Base-by-base conservation (phyloP, 345 rosid genomes). In the Boechera stricta region DNA sequence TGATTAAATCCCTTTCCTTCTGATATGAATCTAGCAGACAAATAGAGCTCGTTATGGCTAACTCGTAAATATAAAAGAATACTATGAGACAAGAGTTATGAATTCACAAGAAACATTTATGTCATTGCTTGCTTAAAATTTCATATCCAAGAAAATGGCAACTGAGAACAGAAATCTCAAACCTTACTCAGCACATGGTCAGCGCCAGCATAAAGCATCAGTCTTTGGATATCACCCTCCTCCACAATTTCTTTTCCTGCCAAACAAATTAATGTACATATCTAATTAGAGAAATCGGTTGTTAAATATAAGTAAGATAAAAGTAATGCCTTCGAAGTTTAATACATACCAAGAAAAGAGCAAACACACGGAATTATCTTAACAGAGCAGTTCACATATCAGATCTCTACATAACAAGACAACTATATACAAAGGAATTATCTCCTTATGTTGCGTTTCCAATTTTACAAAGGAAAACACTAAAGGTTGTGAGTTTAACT, bases 121-220 rank as follows among this genome's bases (percentile, higher is more conserved):
- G 36, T 38, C 42, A 35, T 18, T 26, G 26, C 48, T 48, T 61
- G 73, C 39, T 41, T 62, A 26, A 58, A 52, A 58, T n/a, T 41
- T 31, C 58, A 72, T 65, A 58, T 47, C 38, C 36, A 53, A 64
- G 55, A 63, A 62, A 31, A 61, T 45, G 69, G 67, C 5, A 28
- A 64, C 21, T 48, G 62, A 42, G 24, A 51, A 29, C 41, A 10
- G 48, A 82, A 77, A 52, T 67, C 31, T 58, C 92, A 78, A 83
- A 94, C 98, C 98, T 94, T 91, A 73, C 82, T 82, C 57, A 94
- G 77, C 68, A 86, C 82, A 76, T 88, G 90, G 83, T 91, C 96
- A 83, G 90, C 86, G 69, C 82, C 82, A 52, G 93, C 87, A 73
- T 65, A 64, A 72, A 88, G 83, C 87, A 89, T 85, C 77, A 56